Evolutionary conservation across 1,284 basidiomycete species (phyloP).

Genomic region (Ceratobasidium sp.): DNA sequence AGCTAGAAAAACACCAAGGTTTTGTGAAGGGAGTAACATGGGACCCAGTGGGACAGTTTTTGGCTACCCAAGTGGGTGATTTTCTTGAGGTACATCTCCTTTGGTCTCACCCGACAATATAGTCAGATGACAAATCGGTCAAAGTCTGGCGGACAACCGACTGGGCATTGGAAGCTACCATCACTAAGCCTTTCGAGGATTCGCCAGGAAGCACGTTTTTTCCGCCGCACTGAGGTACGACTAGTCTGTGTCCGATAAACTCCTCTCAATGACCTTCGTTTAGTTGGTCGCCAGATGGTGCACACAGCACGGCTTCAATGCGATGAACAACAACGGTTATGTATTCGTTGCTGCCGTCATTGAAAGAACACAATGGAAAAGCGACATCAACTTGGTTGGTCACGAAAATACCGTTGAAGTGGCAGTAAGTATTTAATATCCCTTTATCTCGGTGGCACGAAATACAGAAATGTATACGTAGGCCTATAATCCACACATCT

Average conservation of each 20-base stretch:
- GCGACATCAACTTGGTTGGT: slow-evolving; percentile 92
- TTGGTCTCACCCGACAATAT: too few relatives aligned
- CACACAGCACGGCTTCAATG: slow-evolving; percentile 95
- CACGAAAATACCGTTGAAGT: slow-evolving; percentile 99
- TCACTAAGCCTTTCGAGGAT: slow-evolving; percentile 89
- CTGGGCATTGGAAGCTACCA: slow-evolving; percentile 85
- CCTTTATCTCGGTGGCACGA: too few relatives aligned
- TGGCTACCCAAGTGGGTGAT: slow-evolving; percentile 73
- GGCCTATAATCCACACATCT: slow-evolving; percentile 93
- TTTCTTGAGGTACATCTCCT: too few relatives aligned
- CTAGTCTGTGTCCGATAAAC: neutral
- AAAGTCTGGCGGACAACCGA: slow-evolving; percentile 96
- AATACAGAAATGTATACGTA: too few relatives aligned
- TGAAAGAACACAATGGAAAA: slow-evolving; percentile 83
- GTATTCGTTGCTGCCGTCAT: slow-evolving; percentile 98
- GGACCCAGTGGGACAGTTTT: slow-evolving; percentile 95
- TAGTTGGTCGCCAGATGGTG: slow-evolving; percentile 99
- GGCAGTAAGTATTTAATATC: slow-evolving; percentile 80
- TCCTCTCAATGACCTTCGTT: slow-evolving; percentile 19
- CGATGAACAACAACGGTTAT: slow-evolving; percentile 93
- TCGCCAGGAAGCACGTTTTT: slow-evolving; percentile 96
- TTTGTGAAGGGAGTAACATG: slow-evolving; percentile 99
- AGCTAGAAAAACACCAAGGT: slow-evolving; percentile 89
- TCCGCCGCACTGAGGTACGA: slow-evolving; percentile 84
- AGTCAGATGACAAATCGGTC: slow-evolving; percentile 94